Evolutionary conservation across 331 rosid genomes (phyloP).

Genomic region (Stylosanthes scabra): DNA sequence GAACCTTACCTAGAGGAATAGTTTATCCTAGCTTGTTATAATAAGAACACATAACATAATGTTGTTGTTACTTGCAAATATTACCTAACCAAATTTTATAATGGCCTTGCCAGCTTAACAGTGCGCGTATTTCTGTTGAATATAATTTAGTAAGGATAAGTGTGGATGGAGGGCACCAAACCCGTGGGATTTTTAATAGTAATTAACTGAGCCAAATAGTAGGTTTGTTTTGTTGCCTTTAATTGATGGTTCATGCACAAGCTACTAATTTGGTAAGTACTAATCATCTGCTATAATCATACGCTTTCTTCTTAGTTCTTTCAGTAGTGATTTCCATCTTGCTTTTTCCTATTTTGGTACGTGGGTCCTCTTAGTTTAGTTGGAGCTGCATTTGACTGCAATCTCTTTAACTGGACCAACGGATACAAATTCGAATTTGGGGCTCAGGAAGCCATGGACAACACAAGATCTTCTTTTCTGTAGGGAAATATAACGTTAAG

Average conservation of each 20-base stretch:
- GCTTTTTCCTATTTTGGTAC: background rate
- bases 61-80: too few relatives aligned
- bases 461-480: too few relatives aligned
- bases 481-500: too few relatives aligned
- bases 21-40: background rate
- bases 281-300: background rate
- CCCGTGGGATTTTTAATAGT: conserved; percentile 34
- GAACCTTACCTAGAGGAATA: conserved; percentile 25
- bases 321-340: too few relatives aligned
- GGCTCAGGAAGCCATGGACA: background rate
- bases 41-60: background rate
- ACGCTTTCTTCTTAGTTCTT: background rate
- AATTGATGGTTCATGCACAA: background rate
- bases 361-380: conserved; percentile 19
- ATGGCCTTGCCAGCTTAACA: conserved; percentile 47
- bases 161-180: background rate
- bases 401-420: conserved; percentile 38
- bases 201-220: conserved; percentile 3
- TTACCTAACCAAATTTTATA: conserved; percentile 37
- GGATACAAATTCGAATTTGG: conserved; percentile 56
- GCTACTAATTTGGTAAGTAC: conserved; percentile 14
- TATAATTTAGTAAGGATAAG: background rate
- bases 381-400: conserved; percentile 17
- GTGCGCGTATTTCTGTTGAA: background rate
- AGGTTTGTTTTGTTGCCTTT: background rate